A percentile compares a stretch with the other conserved stretches of the same genome.
phyloP scores from a whole-genome alignment of 192 early-diverging fungal species.

The Coemansia brasiliensis region DNA sequence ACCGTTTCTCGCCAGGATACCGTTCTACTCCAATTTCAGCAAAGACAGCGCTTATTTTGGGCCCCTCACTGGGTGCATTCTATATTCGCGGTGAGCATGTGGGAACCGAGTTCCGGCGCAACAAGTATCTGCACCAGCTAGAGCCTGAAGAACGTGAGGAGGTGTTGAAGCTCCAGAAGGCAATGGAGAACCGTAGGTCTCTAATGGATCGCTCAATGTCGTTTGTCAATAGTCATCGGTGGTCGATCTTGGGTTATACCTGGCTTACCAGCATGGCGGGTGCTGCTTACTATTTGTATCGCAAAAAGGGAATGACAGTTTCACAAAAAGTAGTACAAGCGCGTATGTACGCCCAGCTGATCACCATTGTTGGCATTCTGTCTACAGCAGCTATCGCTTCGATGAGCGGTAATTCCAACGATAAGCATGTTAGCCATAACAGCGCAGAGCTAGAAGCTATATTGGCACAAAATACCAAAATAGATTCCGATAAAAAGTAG shows the following conservation, averaged over 20 bases:
- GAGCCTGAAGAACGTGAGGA: slow-evolving; percentile 22
- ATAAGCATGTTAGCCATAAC: slow-evolving; percentile 27
- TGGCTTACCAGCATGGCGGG: slow-evolving; percentile 52
- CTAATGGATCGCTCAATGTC: slow-evolving; percentile 15
- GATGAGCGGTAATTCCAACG: slow-evolving; percentile 20
- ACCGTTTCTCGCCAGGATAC: slow-evolving; percentile 33
- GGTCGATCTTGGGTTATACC: slow-evolving; percentile 55
- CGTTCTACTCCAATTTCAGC: slow-evolving; percentile 46
- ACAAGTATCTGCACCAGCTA: slow-evolving; percentile 25
- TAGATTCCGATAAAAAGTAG: slow-evolving; percentile 12
- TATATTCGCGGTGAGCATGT: slow-evolving; percentile 53
- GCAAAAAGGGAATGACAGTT: slow-evolving; percentile 56
- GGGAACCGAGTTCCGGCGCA: slow-evolving; percentile 36
- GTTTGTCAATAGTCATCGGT: slow-evolving; percentile 46
- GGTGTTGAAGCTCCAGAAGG: slow-evolving; percentile 3
- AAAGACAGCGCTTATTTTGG: slow-evolving; percentile 51
- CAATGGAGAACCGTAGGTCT: slow-evolving; percentile 9
- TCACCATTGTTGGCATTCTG: slow-evolving; percentile 63
- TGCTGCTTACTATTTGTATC: slow-evolving; percentile 34
- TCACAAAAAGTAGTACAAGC: slow-evolving; percentile 72
- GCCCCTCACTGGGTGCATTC: slow-evolving; percentile 44
- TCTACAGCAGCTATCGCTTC: slow-evolving; percentile 60
- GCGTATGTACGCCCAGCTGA: slow-evolving; percentile 70
- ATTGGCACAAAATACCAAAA: slow-evolving; percentile 30
- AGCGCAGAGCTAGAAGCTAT: slow-evolving; percentile 47